Conservation (phyloP, 176 grass and related monocot genomes). For the Chrysopogon serrulatus region DNA sequence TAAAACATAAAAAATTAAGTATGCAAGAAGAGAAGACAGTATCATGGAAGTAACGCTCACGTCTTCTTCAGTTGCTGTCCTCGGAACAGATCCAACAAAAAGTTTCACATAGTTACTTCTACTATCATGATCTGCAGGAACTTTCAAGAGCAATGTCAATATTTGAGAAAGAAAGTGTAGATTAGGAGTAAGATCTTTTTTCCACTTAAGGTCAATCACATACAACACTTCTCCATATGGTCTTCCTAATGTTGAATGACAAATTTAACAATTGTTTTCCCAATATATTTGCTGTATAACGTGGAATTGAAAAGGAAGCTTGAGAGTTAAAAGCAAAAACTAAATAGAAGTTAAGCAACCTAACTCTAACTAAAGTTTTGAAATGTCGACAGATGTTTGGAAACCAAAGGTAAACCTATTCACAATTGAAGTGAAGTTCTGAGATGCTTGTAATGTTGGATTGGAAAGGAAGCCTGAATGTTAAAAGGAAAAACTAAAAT, state of each 20-base stretch:
- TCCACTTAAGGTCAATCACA: neutral
- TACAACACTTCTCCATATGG: neutral
- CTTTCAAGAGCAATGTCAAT: slow-evolving; percentile 18
- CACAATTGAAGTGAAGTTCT: too few relatives aligned
- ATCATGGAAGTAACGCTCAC: slow-evolving; percentile 46
- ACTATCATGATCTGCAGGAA: slow-evolving; percentile 59
- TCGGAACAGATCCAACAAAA: slow-evolving; percentile 95
- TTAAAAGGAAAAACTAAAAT: neutral
- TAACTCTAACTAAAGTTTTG: neutral
- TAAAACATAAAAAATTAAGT: slow-evolving; percentile 5
- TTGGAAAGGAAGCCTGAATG: neutral
- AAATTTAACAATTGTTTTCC: neutral
- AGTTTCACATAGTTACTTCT: slow-evolving; percentile 80
- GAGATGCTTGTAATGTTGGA: neutral
- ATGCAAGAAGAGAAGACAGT: slow-evolving; percentile 1
- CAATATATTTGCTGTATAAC: neutral
- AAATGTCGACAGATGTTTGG: neutral
- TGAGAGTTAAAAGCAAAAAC: neutral
- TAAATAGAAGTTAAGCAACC: neutral
- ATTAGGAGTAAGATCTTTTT: neutral
- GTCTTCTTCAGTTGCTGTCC: slow-evolving; percentile 83
- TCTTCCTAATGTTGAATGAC: neutral
- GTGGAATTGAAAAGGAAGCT: neutral
- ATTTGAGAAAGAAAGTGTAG: neutral
- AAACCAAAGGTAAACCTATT: neutral